These are phyloP conservation scores for Crucibulum laeve DNA, from an alignment of 768 basidiomycete genomes.

Conservation along the genomic window DNA sequence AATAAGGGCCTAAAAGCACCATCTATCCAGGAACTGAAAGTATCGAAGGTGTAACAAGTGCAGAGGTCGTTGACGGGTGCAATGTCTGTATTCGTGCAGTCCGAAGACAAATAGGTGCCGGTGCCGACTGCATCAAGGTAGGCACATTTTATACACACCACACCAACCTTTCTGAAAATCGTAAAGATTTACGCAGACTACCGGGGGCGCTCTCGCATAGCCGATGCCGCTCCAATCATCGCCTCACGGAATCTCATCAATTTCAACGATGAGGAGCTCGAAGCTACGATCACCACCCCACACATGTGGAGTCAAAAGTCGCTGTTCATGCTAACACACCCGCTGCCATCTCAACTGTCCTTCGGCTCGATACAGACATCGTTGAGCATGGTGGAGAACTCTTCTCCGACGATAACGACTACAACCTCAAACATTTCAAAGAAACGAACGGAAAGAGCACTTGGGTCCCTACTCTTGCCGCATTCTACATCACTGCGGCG, in stretches of 20 bases:
- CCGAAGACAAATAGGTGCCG: constrained; percentile 57
- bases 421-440: constrained; percentile 10
- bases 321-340: constrained; percentile 47
- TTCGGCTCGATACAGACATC: constrained; percentile 40
- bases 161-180: background rate
- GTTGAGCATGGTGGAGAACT: constrained; percentile 52
- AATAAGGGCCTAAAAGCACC: constrained; percentile 48
- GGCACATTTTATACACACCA: constrained; percentile 2
- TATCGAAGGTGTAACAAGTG: constrained; percentile 52
- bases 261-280: constrained; percentile 41
- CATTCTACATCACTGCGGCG: constrained; percentile 31
- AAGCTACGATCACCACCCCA: constrained; percentile 46
- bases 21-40: constrained; percentile 43
- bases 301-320: constrained; percentile 51
- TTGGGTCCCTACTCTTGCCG: constrained; percentile 60
- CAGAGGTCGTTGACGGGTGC: constrained; percentile 54
- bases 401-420: constrained; percentile 11
- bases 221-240: constrained; percentile 31
- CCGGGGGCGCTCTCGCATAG: constrained; percentile 41
- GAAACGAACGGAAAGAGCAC: constrained; percentile 24
- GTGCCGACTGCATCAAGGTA: constrained; percentile 69
- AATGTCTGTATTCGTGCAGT: constrained; percentile 52
- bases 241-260: constrained; percentile 31
- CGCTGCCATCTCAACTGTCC: constrained; percentile 26
- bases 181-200: constrained; percentile 58